phyloP scores from a whole-genome alignment of 495 filamentous ascomycete species.

The Lichina pygmaea region DNA sequence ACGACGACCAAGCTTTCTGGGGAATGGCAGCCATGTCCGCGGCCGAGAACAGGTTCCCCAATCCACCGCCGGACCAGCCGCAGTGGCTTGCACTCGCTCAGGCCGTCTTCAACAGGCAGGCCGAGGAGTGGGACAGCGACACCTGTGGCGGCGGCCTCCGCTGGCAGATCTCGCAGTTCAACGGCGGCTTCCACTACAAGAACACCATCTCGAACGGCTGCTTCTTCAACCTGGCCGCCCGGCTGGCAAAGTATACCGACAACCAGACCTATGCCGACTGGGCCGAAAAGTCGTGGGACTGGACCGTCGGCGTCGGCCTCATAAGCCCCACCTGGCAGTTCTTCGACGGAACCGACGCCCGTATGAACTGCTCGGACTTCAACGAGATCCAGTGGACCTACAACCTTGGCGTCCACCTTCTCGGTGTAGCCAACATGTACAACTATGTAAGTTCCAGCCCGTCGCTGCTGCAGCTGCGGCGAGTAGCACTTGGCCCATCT shows the following conservation, averaged over 20 bases:
- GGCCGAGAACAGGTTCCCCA: constrained; percentile 32
- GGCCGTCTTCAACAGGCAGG: constrained; percentile 54
- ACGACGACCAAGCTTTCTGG: constrained; percentile 48
- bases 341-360: constrained; percentile 27
- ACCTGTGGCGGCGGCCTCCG: constrained; percentile 20
- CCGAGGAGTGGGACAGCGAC: constrained; percentile 22
- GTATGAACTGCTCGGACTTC: constrained; percentile 20
- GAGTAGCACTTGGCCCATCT: neutral
- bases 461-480: neutral
- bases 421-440: constrained; percentile 45
- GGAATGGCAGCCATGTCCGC: constrained; percentile 41
- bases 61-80: constrained; percentile 25
- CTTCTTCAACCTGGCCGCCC: constrained; percentile 43
- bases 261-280: constrained; percentile 43
- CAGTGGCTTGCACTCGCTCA: constrained; percentile 63
- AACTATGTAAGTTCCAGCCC: constrained; percentile 22
- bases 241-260: constrained; percentile 42
- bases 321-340: constrained; percentile 21
- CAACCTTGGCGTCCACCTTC: constrained; percentile 39
- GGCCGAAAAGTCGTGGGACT: constrained; percentile 44
- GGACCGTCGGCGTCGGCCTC: constrained; percentile 25
- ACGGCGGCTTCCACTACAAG: constrained; percentile 25
- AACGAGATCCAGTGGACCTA: constrained; percentile 39
- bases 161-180: constrained; percentile 20
- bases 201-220: constrained; percentile 39